phyloP scores from a whole-genome alignment of 2,329 filamentous ascomycete genomes.

The Fusarium paranaense region DNA sequence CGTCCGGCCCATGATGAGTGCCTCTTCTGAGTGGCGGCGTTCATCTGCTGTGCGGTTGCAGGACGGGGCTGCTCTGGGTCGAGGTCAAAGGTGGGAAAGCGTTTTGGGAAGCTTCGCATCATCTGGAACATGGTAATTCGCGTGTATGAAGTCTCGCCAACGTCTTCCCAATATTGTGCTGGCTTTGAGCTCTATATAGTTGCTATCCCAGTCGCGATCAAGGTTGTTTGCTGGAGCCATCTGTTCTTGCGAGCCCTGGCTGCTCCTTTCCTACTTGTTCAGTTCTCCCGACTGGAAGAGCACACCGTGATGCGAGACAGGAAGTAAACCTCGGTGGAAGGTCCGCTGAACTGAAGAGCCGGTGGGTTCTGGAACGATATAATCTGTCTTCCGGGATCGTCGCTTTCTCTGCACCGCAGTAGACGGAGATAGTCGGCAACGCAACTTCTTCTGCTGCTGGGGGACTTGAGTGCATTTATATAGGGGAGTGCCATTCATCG shows the following conservation, averaged over 20 bases:
- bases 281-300: not conserved
- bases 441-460: not conserved
- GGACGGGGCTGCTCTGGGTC: not conserved
- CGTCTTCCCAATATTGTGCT: accelerated
- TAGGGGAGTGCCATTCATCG: not conserved
- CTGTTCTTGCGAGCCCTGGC: not conserved
- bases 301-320: not conserved
- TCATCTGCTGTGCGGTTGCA: not conserved
- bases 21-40: not conserved
- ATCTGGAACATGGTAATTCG: not conserved
- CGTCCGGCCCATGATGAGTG: not conserved
- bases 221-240: not conserved
- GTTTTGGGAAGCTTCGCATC: not conserved
- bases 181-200: not conserved
- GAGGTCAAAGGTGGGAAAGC: not conserved
- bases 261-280: not conserved
- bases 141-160: not conserved
- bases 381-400: not conserved
- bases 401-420: not conserved
- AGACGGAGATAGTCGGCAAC: not conserved
- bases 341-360: not conserved
- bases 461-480: not conserved
- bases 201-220: not conserved
- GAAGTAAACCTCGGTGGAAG: not conserved
- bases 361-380: not conserved